Conservation (phyloP, 805 yeast genomes). For the Yarrowia sp. region DNA sequence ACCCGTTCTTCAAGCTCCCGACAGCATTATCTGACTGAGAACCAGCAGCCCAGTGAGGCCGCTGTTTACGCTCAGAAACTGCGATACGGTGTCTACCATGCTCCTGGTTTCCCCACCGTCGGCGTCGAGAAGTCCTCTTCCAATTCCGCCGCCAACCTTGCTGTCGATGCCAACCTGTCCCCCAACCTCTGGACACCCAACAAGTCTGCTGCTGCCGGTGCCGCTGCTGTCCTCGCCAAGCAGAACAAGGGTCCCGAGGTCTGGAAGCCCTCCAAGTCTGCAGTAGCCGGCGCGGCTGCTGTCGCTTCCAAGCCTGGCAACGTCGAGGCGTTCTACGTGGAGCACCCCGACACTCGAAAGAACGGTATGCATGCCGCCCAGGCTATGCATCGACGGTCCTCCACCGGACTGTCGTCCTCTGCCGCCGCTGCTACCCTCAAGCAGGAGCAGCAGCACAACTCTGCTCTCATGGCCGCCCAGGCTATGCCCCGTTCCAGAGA, state of each 20-base stretch:
- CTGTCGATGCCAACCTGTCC: slow-evolving; percentile 47
- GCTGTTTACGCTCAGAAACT: slow-evolving; percentile 48
- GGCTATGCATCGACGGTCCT: slow-evolving; percentile 39
- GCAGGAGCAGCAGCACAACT: slow-evolving; percentile 37
- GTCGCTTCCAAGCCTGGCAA: slow-evolving; percentile 36
- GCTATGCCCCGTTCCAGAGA: slow-evolving; percentile 36
- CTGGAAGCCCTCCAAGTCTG: slow-evolving; percentile 46
- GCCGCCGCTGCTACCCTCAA: slow-evolving; percentile 46
- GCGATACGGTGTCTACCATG: slow-evolving; percentile 48
- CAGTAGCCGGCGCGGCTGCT: slow-evolving; percentile 38
- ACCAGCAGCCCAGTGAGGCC: slow-evolving; percentile 37
- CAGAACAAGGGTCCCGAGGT: slow-evolving; percentile 48
- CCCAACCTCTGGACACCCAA: slow-evolving; percentile 51
- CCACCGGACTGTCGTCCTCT: slow-evolving; percentile 45
- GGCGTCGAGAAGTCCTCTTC: slow-evolving; percentile 50
- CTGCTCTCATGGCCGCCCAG: slow-evolving; percentile 35
- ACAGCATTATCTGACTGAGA: slow-evolving; percentile 29
- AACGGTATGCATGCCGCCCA: slow-evolving; percentile 37
- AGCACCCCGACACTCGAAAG: slow-evolving; percentile 40
- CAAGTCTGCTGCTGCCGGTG: slow-evolving; percentile 46
- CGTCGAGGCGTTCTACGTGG: slow-evolving; percentile 37
- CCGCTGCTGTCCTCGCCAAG: slow-evolving; percentile 51
- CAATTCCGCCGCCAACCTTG: slow-evolving; percentile 49
- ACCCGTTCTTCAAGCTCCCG: slow-evolving; percentile 36
- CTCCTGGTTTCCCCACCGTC: slow-evolving; percentile 51